Evolutionary conservation across 2,329 filamentous ascomycete genomes (phyloP).

Genomic region (Akanthomyces dipterigenus): DNA sequence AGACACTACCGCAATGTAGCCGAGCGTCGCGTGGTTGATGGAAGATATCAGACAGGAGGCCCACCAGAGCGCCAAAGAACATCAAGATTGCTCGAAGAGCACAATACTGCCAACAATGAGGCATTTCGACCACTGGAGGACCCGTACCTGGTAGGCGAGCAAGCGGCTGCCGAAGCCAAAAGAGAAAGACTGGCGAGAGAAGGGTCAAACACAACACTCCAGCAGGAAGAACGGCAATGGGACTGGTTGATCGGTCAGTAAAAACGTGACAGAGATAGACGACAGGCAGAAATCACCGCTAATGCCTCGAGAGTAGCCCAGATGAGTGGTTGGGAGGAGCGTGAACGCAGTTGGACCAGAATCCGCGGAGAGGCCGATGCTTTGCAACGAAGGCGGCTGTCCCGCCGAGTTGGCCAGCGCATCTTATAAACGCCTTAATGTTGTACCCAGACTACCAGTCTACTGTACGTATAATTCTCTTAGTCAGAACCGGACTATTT

Average conservation of each 20-base stretch:
- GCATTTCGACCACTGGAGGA: slow-evolving; percentile 53
- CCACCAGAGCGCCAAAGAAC: slow-evolving; percentile 1
- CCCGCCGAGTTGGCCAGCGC: slow-evolving; percentile 8
- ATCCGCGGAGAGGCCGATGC: slow-evolving; percentile 29
- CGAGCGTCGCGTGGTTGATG: slow-evolving; percentile 49
- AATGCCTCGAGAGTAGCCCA: slow-evolving; percentile 33
- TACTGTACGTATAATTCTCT: background rate
- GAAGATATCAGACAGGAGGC: slow-evolving; percentile 28
- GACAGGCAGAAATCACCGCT: slow-evolving; percentile 10
- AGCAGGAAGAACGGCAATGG: slow-evolving; percentile 53
- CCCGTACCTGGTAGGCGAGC: slow-evolving; percentile 60
- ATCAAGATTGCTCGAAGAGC: background rate
- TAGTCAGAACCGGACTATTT: background rate
- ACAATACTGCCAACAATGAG: slow-evolving; percentile 7
- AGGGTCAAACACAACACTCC: slow-evolving; percentile 46
- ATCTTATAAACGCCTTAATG: slow-evolving; percentile 5
- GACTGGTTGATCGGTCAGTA: slow-evolving; percentile 53
- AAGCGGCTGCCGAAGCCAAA: slow-evolving; percentile 51
- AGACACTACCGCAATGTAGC: slow-evolving; percentile 60
- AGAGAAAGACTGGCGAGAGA: slow-evolving; percentile 52
- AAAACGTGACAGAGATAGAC: background rate
- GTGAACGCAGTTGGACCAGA: slow-evolving; percentile 41
- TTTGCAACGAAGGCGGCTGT: slow-evolving; percentile 21
- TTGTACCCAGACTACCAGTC: no score
- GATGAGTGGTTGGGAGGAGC: slow-evolving; percentile 43